Evolutionary conservation across 805 yeast genomes (phyloP).

Genomic region (Hermanozyma aechmeae): DNA sequence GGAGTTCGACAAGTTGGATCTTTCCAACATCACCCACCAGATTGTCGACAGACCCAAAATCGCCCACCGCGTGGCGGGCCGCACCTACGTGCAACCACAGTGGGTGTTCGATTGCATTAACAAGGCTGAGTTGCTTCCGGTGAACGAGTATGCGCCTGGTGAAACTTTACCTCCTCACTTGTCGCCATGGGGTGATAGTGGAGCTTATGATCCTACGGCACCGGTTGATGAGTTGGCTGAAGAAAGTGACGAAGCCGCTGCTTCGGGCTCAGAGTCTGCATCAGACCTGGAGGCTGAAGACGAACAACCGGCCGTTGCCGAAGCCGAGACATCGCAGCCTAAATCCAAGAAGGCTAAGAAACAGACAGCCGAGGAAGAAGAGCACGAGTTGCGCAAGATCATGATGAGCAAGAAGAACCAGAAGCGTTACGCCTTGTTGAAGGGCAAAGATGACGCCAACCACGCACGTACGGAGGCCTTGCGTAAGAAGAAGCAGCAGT

Average conservation of each 20-base stretch:
- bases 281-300: slow-evolving; percentile 41
- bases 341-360: slow-evolving; percentile 20
- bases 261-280: slow-evolving; percentile 29
- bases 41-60: slow-evolving; percentile 88
- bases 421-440: slow-evolving; percentile 90
- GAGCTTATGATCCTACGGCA: slow-evolving; percentile 78
- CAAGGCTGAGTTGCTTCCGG: slow-evolving; percentile 65
- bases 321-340: slow-evolving; percentile 11
- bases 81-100: slow-evolving; percentile 95
- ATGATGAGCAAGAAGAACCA: slow-evolving; percentile 98
- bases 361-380: slow-evolving; percentile 40
- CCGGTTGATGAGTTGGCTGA: slow-evolving; percentile 29
- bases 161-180: slow-evolving; percentile 93
- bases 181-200: slow-evolving; percentile 98
- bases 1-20: slow-evolving; percentile 41
- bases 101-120: slow-evolving; percentile 94
- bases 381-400: slow-evolving; percentile 84
- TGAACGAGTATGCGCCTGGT: slow-evolving; percentile 83
- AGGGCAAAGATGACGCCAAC: slow-evolving; percentile 78
- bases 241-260: slow-evolving; percentile 36
- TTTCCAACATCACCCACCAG: slow-evolving; percentile 79
- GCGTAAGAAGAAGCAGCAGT: slow-evolving; percentile 58
- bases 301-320: slow-evolving; percentile 36
- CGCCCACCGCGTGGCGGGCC: slow-evolving; percentile 68
- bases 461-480: slow-evolving; percentile 64